Evolutionary conservation across 164 flowering plant species (phyloP).

Genomic region (Macadamia integrifolia): DNA sequence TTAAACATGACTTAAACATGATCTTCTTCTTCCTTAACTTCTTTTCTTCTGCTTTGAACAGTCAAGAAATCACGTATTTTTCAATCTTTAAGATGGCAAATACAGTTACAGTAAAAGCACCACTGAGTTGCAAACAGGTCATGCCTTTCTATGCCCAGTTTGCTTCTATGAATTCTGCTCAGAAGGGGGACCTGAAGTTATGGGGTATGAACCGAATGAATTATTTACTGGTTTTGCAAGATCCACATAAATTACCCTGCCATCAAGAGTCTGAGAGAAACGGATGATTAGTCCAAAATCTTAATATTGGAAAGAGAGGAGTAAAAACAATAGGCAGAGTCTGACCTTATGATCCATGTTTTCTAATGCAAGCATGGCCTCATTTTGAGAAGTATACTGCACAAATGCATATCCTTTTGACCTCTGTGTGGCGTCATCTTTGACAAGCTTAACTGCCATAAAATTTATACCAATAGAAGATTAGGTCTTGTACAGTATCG

Average conservation of each 20-base stretch:
- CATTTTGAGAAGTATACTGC: constrained; percentile 55
- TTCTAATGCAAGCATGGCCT: constrained; percentile 60
- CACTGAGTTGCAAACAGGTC: too few species aligned
- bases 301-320: not conserved
- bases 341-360: constrained; percentile 58
- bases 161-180: too few species aligned
- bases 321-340: not conserved
- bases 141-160: too few species aligned
- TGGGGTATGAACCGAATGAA: constrained; percentile 23
- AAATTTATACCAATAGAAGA: not conserved
- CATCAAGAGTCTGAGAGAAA: constrained; percentile 38
- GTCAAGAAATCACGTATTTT: too few species aligned
- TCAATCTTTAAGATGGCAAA: too few species aligned
- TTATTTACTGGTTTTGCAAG: constrained; percentile 38
- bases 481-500: not conserved
- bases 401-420: constrained; percentile 61
- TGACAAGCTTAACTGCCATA: constrained; percentile 42
- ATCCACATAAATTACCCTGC: constrained; percentile 47
- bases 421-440: constrained; percentile 36
- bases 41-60: too few species aligned
- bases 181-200: constrained; percentile 51
- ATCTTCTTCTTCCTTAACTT: too few species aligned
- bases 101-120: too few species aligned
- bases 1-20: too few species aligned
- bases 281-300: not conserved